Percentiles rank a stretch among this genome's conserved stretches.
Evolutionary conservation across 805 yeast genomes (phyloP).

Genomic region (Pichia insulana): DNA sequence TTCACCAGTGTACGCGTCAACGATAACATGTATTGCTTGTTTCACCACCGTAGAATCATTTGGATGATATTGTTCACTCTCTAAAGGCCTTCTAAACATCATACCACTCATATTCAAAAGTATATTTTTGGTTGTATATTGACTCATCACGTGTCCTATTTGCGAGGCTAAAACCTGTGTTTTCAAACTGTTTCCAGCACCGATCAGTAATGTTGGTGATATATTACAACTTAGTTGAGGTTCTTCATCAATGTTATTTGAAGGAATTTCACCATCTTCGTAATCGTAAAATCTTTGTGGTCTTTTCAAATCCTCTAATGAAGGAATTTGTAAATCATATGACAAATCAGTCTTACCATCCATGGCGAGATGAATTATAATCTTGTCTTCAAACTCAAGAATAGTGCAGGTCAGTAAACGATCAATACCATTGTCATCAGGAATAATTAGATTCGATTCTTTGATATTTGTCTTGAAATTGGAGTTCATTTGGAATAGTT

Average conservation of each 20-base stretch:
- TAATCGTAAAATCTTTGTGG: constrained; percentile 12
- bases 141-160: constrained; percentile 35
- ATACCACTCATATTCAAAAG: constrained; percentile 39
- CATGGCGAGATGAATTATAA: constrained; percentile 32
- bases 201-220: constrained; percentile 32
- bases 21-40: constrained; percentile 3
- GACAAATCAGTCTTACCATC: constrained; percentile 42
- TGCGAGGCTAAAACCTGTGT: constrained; percentile 41
- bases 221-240: constrained; percentile 24
- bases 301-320: constrained; percentile 11
- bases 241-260: constrained; percentile 19
- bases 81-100: constrained; percentile 29
- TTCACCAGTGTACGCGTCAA: not conserved
- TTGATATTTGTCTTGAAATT: constrained; percentile 5
- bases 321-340: constrained; percentile 33
- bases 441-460: constrained; percentile 8
- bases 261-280: constrained; percentile 7
- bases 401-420: constrained; percentile 18
- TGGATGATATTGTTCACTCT: constrained; percentile 1
- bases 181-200: constrained; percentile 36
- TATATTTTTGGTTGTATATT: constrained; percentile 30
- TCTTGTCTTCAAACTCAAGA: constrained; percentile 31
- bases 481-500: not conserved
- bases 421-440: constrained; percentile 3
- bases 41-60: constrained; percentile 5